phyloP scores from a whole-genome alignment of 1,284 basidiomycete species.

The Microstroma glucosiphilum region DNA sequence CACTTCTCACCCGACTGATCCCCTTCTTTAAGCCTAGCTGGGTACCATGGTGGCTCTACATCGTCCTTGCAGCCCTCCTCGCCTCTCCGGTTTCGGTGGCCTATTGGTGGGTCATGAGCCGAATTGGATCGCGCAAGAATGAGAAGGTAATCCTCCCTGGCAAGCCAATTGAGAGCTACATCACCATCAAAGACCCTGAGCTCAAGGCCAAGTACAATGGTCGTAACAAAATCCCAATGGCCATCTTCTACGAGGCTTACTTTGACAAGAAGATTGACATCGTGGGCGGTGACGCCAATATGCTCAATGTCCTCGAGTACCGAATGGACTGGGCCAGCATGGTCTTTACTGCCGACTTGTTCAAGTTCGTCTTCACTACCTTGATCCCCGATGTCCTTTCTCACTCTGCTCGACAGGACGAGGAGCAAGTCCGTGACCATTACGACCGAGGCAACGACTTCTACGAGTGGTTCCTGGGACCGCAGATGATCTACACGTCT shows the following conservation, averaged over 20 bases:
- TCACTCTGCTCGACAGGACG: conserved; percentile 83
- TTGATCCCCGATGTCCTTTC: conserved; percentile 87
- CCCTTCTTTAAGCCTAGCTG: conserved; percentile 47
- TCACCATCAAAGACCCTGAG: conserved; percentile 77
- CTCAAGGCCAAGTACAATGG: conserved; percentile 69
- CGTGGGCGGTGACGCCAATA: conserved; percentile 66
- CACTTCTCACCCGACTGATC: conserved; percentile 42
- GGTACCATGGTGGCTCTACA: conserved; percentile 46
- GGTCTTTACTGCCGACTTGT: conserved; percentile 72
- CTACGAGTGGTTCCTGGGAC: conserved; percentile 76
- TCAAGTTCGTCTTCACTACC: conserved; percentile 85
- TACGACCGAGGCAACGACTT: conserved; percentile 70
- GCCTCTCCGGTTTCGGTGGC: conserved; percentile 71
- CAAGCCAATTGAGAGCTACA: conserved; percentile 69
- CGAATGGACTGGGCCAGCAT: conserved; percentile 94
- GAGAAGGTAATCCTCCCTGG: conserved; percentile 81
- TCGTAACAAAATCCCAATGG: conserved; percentile 91
- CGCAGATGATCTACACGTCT: conserved; percentile 95
- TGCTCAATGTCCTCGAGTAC: conserved; percentile 86
- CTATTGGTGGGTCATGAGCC: conserved; percentile 87
- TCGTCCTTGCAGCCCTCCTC: conserved; percentile 62
- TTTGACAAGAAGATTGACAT: conserved; percentile 95
- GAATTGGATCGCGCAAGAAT: conserved; percentile 73
- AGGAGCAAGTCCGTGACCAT: conserved; percentile 90
- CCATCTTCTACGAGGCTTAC: conserved; percentile 93